Base-by-base conservation (phyloP, 306 rosid species). In the Ziziphus jujuba region DNA sequence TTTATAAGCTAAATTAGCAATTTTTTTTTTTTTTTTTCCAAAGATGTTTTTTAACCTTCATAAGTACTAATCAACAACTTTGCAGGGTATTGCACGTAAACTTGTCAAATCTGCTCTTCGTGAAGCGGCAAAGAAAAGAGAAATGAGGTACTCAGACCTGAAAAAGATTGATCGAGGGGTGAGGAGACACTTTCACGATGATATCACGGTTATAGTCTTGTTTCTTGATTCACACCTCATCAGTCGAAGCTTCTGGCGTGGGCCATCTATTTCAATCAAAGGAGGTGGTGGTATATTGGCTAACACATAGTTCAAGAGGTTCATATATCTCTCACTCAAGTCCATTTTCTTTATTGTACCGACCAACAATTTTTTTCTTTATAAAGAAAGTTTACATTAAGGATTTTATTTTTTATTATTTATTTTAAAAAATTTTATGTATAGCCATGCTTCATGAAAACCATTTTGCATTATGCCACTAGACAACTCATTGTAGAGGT, bases 181-280 rank as follows among this genome's bases (percentile, higher is more conserved):
- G 81, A 79, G 99, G 74, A 88, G 99, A 75, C 99, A 91, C 72
- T 95, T 95, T 76, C 99, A 95, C 14, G 99, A 95, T 14, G 99
- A 95, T 70, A 95, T 95, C 28, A 88, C 99, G 2, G 99, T 91
- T 21, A 79, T 89, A 40, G 97, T 95, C 43, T 62, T 95, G 84
- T 95, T 66, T 81, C 95, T 95, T 9, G 92, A 91, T 75, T 77
- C 92, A 13, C 76, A 79, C 57, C 48, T 77, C 63, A 72, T 85
- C 57, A 84, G 80, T 71, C 82, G 84, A 72, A 71, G 73, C 78
- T 64, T 63, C 61, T 79, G 83, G 47, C 82, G 60, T 35, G 80
- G 85, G 7, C 91, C 91, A 17, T 34, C 60, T 56, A 77, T 95
- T 40, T 88, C 99, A 0, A 52, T 90, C 75, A 87, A 84, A 77